phyloP scores from a whole-genome alignment of 768 basidiomycete genomes.

The Mycena polygramma region DNA sequence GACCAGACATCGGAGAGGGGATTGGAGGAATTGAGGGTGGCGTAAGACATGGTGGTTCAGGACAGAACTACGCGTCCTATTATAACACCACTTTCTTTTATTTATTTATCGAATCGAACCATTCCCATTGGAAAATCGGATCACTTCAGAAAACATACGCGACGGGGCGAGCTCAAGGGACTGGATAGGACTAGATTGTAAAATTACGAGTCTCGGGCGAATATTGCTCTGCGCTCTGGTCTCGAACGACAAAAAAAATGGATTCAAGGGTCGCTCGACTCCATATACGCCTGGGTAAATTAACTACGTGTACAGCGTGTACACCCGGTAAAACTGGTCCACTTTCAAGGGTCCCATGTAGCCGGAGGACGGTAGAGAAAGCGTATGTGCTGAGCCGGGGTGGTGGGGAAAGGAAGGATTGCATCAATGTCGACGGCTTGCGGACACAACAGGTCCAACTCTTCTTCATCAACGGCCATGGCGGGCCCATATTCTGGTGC shows the following conservation, averaged over 20 bases:
- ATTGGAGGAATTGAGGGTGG: constrained; percentile 53
- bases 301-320: not conserved
- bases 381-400: not conserved
- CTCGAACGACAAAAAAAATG: not conserved
- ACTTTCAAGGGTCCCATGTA: not conserved
- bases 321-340: not conserved
- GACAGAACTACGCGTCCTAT: constrained; percentile 3
- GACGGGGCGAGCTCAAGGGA: not conserved
- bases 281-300: no score
- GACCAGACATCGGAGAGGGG: constrained; percentile 59
- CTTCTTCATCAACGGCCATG: not conserved
- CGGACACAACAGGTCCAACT: not conserved
- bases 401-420: not conserved
- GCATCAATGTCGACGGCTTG: not conserved
- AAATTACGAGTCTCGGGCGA: no score
- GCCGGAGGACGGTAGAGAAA: not conserved
- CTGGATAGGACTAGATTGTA: no score
- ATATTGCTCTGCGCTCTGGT: no score
- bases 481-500: constrained; percentile 10
- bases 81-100: not conserved
- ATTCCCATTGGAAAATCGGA: constrained; percentile 22
- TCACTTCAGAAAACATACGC: constrained; percentile 1
- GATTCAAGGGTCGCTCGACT: not conserved
- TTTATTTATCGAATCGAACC: constrained; percentile 18
- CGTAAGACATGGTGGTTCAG: constrained; percentile 51